Percentiles rank a stretch among this genome's conserved stretches.
Evolutionary conservation across 1,284 basidiomycete genomes (phyloP).

Genomic region (Paramarasmius palmivorus): DNA sequence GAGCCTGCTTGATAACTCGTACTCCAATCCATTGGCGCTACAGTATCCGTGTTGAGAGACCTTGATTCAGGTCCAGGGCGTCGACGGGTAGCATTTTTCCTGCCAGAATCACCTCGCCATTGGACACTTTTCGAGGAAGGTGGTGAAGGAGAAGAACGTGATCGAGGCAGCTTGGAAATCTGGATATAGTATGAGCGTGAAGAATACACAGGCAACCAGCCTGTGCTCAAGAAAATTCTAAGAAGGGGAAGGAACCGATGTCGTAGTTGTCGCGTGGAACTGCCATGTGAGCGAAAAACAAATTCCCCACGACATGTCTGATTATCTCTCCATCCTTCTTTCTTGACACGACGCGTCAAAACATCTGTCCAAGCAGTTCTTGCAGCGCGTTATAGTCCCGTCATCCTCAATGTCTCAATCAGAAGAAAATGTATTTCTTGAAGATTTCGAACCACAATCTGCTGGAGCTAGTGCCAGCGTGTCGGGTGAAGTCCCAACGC

Average conservation of each 20-base stretch:
- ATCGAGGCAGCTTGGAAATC: slow-evolving; percentile 66
- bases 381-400: background rate
- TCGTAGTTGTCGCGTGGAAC: no score
- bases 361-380: background rate
- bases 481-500: background rate
- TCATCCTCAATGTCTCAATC: slow-evolving; percentile 32
- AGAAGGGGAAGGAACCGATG: no score
- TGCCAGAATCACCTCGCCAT: slow-evolving; percentile 42
- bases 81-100: slow-evolving; percentile 38
- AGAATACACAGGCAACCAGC: background rate
- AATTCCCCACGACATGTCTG: no score
- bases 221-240: no score
- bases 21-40: slow-evolving; percentile 61
- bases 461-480: no score
- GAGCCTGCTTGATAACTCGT: slow-evolving; percentile 85
- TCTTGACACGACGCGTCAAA: background rate
- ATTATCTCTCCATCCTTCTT: no score
- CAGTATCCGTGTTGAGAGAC: slow-evolving; percentile 25
- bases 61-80: no score
- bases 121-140: slow-evolving; percentile 46
- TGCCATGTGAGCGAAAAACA: no score
- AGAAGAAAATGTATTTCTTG: slow-evolving; percentile 50
- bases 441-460: slow-evolving; percentile 52
- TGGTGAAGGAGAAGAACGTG: slow-evolving; percentile 75
- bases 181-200: background rate